Conservation (phyloP, 208 protist species). For the Phytomonas sp. region DNA sequence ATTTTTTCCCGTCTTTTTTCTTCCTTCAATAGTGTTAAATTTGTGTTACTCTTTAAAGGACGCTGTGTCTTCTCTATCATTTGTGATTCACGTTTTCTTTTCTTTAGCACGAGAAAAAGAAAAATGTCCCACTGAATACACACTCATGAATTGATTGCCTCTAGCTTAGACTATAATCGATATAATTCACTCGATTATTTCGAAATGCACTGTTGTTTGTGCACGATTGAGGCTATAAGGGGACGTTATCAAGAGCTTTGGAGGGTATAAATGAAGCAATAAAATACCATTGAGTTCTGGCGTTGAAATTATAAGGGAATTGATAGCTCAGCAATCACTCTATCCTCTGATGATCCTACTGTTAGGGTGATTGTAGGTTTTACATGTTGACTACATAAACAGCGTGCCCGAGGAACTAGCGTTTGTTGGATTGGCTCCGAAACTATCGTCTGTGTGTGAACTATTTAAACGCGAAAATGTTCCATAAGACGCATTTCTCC, state of each 20-base stretch:
- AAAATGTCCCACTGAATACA: background rate
- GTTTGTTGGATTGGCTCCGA: background rate
- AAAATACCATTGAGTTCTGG: background rate
- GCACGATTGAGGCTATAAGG: background rate
- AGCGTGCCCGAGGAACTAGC: background rate
- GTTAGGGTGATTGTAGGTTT: background rate
- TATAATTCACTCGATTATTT: background rate
- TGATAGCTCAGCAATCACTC: background rate
- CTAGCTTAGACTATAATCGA: background rate
- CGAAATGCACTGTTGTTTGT: background rate
- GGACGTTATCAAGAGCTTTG: background rate
- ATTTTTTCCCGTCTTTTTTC: slow-evolving; percentile 15
- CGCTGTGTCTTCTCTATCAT: slow-evolving; percentile 1
- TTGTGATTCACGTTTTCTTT: background rate
- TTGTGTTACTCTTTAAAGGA: background rate
- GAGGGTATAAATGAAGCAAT: background rate
- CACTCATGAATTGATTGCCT: background rate
- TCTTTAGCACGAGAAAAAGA: background rate
- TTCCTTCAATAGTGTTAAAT: slow-evolving; percentile 9
- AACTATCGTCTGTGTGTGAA: background rate
- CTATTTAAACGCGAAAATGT: background rate
- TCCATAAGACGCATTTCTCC: background rate
- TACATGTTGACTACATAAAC: background rate
- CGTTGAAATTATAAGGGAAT: background rate
- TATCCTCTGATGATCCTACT: background rate